A percentile compares a stretch with the other conserved stretches of the same genome.
Evolutionary conservation across 2,329 filamentous ascomycete species (phyloP).

Genomic region (Ceratocystis ficicola): DNA sequence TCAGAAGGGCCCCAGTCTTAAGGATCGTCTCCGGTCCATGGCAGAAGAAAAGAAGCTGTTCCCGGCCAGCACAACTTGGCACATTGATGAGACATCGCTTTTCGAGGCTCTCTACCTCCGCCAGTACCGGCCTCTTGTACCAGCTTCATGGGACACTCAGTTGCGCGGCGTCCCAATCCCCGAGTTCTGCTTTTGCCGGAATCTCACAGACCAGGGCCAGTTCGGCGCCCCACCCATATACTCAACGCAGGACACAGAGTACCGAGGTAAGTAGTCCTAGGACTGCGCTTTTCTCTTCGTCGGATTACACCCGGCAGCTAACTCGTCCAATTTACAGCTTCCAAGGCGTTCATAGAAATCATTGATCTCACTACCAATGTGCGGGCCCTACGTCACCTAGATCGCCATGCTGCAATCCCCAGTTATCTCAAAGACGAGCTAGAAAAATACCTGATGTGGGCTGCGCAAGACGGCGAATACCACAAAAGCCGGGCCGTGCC

Average conservation of each 20-base stretch:
- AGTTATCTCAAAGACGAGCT: constrained; percentile 30
- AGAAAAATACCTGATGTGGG: constrained; percentile 32
- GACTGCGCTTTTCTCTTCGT: not conserved
- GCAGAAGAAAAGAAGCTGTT: constrained; percentile 34
- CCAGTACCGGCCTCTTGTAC: constrained; percentile 33
- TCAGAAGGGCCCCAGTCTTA: constrained; percentile 8
- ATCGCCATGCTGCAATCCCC: constrained; percentile 28
- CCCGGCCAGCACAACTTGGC: constrained; percentile 38
- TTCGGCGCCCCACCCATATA: constrained; percentile 31
- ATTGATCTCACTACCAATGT: constrained; percentile 33
- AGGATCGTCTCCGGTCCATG: constrained; percentile 31
- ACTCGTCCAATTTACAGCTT: constrained; percentile 27
- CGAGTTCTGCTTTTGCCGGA: constrained; percentile 29
- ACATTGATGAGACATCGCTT: constrained; percentile 37
- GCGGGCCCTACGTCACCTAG: constrained; percentile 30
- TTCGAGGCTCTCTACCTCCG: constrained; percentile 35
- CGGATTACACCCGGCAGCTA: not conserved
- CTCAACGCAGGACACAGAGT: constrained; percentile 30
- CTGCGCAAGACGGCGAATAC: constrained; percentile 33
- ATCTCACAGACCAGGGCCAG: constrained; percentile 25
- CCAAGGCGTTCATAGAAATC: constrained; percentile 31
- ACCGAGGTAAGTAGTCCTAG: constrained; percentile 28
- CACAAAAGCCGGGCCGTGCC: constrained; percentile 29
- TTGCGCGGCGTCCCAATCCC: constrained; percentile 30
- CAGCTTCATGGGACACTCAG: constrained; percentile 30